Evolutionary conservation across 805 yeast genomes (phyloP), one percentile per base, ranked within the genome.

Genomic region (Kregervanrija pseudodelftensis): DNA sequence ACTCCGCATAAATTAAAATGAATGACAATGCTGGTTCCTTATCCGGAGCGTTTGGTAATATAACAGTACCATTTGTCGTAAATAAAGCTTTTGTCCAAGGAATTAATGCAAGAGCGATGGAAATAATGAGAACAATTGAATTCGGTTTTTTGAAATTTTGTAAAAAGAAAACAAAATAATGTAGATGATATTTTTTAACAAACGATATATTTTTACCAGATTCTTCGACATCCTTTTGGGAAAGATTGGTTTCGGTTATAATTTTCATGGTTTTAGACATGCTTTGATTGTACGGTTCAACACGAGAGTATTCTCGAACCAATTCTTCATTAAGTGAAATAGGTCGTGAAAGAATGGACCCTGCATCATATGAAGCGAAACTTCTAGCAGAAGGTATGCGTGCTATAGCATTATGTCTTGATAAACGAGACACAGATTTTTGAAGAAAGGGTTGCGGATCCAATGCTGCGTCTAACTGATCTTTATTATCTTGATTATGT

Each of bases 21-120:
- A 77, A 77, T 3, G 80, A 75, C 14, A 77, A 64, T 8, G 82
- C 77, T 3, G 82, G 81, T 43, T 66, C 60, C 5, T 59, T 51
- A 57, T 77, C 82, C 1, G 82, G 82, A 1, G 70, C 69, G 41
- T 55, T 55, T 8, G 68, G 59, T 37, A 66, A 43, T 17, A 44
- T 40, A 1, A 59, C 65, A 3, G 57, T 47, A 14, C 59, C 57
- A 11, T 58, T 56, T 4, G 60, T 49, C 5, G 70, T 70, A 51
- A 73, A 73, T 8, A 73, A 56, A 3, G 76, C 76, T 46, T 72
- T 73, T 8, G 67, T 53, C 60, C 82, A 80, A 5, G 82, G 82
- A 10, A 79, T 61, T 69, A 77, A 67, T 11, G 81, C 76, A 30
- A 76, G 59, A 8, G 67, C 65, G 30, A 77, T 56, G 1, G 80